Evolutionary conservation across 441 rosid species (phyloP).

Genomic region (Arabidopsis hybrid): DNA sequence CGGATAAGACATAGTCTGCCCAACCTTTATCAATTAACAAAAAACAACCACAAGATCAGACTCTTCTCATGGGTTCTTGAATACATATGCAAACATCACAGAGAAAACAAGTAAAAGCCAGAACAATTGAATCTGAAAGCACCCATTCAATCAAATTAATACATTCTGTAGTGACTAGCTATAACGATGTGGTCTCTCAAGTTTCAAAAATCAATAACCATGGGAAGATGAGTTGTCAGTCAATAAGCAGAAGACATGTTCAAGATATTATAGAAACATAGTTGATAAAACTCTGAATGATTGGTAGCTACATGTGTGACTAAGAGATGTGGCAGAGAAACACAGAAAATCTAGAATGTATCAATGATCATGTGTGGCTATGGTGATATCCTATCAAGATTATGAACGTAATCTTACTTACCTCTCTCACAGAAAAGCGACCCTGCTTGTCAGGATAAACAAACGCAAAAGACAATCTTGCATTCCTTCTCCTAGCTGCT

Average conservation of each 20-base stretch:
- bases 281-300: not conserved
- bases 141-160: slow-evolving; percentile 7
- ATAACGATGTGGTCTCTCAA: not conserved
- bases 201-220: slow-evolving; percentile 1
- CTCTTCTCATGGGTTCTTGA: slow-evolving; percentile 20
- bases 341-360: slow-evolving; percentile 7
- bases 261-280: not conserved
- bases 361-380: slow-evolving; percentile 8
- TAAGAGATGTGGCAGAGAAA: slow-evolving; percentile 9
- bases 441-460: slow-evolving; percentile 92
- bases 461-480: slow-evolving; percentile 91
- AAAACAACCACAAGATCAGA: slow-evolving; percentile 30
- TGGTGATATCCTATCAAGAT: slow-evolving; percentile 7
- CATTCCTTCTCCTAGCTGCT: slow-evolving; percentile 91
- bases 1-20: slow-evolving; percentile 73
- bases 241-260: slow-evolving; percentile 2
- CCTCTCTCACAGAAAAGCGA: slow-evolving; percentile 83
- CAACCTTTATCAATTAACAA: slow-evolving; percentile 56
- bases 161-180: not conserved
- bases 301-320: not conserved
- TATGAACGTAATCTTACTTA: slow-evolving; percentile 42
- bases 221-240: not conserved
- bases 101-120: slow-evolving; percentile 2
- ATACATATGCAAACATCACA: slow-evolving; percentile 9
- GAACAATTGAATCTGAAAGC: not conserved